phyloP scores from a whole-genome alignment of 371 early-diverging fungal genomes.

The Saksenaea oblongispora region DNA sequence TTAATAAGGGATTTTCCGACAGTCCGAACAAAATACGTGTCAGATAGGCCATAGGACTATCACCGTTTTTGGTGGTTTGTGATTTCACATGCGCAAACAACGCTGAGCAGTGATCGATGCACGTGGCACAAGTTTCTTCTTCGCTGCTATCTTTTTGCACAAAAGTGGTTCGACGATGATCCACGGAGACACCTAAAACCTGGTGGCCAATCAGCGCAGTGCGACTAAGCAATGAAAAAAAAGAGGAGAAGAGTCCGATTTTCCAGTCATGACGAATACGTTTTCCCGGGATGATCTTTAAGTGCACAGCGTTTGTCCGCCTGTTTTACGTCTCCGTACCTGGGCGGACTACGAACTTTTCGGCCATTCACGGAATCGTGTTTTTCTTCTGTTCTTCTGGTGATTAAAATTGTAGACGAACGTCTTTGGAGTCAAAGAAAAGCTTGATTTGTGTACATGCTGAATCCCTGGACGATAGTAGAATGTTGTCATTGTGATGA shows the following conservation, averaged over 20 bases:
- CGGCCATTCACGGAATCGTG: background rate
- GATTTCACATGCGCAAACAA: background rate
- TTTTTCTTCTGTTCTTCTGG: background rate
- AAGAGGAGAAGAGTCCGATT: background rate
- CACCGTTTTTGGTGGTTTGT: background rate
- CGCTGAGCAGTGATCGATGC: constrained; percentile 4
- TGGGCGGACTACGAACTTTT: constrained; percentile 1
- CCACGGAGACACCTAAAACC: background rate
- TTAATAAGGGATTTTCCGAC: constrained; percentile 5
- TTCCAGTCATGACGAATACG: background rate
- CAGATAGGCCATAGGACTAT: background rate
- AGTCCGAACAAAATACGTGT: background rate
- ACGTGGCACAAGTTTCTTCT: background rate
- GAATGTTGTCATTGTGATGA: background rate
- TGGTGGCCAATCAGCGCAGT: background rate
- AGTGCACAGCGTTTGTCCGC: background rate
- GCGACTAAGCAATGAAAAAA: background rate
- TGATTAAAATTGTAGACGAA: background rate
- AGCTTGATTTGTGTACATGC: background rate
- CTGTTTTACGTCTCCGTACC: constrained; percentile 5
- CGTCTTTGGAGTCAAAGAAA: constrained; percentile 1
- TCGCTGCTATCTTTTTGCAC: background rate
- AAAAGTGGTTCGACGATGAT: background rate
- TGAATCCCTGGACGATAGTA: background rate
- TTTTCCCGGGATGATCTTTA: constrained; percentile 6